A percentile compares a stretch with the other conserved stretches of the same genome.
Conservation (phyloP, 2,329 filamentous ascomycete genomes). For the Scedosporium minutisporum region DNA sequence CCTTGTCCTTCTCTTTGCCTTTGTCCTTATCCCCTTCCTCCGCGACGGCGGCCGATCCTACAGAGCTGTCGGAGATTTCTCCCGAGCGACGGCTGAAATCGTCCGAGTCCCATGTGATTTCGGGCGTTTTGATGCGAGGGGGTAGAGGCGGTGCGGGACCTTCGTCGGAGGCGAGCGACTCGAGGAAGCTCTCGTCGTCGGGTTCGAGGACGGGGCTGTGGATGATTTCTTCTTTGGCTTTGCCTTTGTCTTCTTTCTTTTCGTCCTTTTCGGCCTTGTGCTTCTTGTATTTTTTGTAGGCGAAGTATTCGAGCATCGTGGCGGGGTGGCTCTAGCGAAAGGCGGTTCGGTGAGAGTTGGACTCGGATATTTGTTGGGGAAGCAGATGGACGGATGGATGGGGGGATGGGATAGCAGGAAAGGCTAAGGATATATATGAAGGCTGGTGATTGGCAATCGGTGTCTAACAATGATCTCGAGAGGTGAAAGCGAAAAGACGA, state of each 20-base stretch:
- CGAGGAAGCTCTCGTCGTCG: conserved; percentile 50
- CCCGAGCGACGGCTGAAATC: conserved; percentile 7
- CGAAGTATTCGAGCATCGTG: conserved; percentile 54
- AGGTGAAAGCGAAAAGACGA: too few species aligned
- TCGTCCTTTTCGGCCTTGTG: conserved; percentile 39
- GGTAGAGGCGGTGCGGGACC: conserved; percentile 45
- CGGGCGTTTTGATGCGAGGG: conserved; percentile 39
- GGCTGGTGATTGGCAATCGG: too few species aligned
- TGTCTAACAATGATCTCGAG: too few species aligned
- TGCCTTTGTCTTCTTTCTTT: conserved; percentile 14
- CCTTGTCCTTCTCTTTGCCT: conserved; percentile 20
- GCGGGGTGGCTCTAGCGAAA: neutral
- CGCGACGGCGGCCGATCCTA: conserved; percentile 11
- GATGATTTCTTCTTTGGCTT: neutral
- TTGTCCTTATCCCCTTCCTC: conserved; percentile 23
- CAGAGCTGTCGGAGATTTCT: conserved; percentile 24
- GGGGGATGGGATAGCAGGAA: neutral
- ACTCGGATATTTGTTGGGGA: neutral
- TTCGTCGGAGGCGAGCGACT: conserved; percentile 38
- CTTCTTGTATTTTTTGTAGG: conserved; percentile 54
- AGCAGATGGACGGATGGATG: neutral
- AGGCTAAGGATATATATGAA: too few species aligned
- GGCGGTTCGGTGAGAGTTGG: neutral
- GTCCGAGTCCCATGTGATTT: conserved; percentile 35
- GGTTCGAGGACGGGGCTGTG: conserved; percentile 32